A percentile compares a stretch with the other conserved stretches of the same genome.
These are phyloP conservation scores for Botrytis medusae DNA, from an alignment of 2,329 filamentous ascomycete species.

Conservation along the genomic window DNA sequence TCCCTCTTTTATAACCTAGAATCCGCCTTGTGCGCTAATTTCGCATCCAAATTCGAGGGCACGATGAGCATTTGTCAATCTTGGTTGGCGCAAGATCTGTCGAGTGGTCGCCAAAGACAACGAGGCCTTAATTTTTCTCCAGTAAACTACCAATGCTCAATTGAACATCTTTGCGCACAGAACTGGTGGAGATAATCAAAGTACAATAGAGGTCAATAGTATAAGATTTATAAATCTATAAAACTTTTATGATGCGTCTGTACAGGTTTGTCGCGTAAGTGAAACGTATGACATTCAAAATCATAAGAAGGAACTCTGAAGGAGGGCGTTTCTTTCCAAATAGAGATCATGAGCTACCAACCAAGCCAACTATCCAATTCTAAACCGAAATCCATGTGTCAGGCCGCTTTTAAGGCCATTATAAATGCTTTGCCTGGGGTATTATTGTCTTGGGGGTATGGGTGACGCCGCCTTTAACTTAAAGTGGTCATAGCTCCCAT, in stretches of 20 bases:
- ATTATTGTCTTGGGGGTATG: not conserved
- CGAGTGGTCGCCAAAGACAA: constrained; percentile 22
- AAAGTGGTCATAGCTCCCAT: constrained; percentile 7
- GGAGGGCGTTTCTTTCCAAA: constrained; percentile 18
- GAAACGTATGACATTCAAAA: constrained; percentile 21
- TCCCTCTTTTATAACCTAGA: constrained; percentile 19
- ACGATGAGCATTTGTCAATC: constrained; percentile 31
- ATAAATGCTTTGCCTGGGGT: constrained; percentile 3
- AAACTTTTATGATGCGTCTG: constrained; percentile 15
- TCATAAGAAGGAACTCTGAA: constrained; percentile 3
- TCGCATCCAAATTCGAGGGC: constrained; percentile 20
- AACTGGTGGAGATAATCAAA: not conserved
- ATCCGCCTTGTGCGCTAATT: constrained; percentile 24
- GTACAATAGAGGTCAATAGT: not conserved
- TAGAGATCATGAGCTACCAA: constrained; percentile 10
- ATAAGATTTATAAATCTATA: not conserved
- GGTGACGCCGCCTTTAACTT: constrained; percentile 4
- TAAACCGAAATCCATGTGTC: not conserved
- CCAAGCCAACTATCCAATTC: constrained; percentile 19
- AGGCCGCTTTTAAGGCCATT: constrained; percentile 17
- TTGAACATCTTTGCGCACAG: constrained; percentile 19
- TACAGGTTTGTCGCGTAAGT: constrained; percentile 21
- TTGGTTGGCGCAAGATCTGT: constrained; percentile 27
- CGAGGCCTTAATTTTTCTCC: constrained; percentile 25
- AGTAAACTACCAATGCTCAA: constrained; percentile 16